Evolutionary conservation across 2,329 filamentous ascomycete genomes (phyloP), one percentile per base, ranked within the genome.

Genomic region (Diaporthe caulivora): DNA sequence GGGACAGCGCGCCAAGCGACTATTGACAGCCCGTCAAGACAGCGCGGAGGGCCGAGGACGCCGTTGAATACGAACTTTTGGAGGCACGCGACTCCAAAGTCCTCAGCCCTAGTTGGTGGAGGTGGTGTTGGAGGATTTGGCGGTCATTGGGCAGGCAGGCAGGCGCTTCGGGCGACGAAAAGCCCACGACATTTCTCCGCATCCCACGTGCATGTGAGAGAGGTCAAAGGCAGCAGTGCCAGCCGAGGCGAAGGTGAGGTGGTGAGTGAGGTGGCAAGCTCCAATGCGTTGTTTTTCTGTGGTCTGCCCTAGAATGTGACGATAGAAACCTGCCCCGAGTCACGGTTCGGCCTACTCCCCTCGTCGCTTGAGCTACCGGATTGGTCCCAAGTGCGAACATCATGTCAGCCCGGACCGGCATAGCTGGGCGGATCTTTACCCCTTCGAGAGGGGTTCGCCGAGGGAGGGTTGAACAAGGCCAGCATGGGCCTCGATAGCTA

Each of bases 71-170:
- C 62, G 62, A 65, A 37, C 60, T 24, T 37, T 11, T 10, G 47
- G 31, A 24, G 29, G 31, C 62, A 65, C 62, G 62, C 62, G 62
- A 65, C 62, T 65, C 62, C 62, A 65, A 65, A 37, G 7, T 65
- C 13, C 29, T 26, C 21, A 24, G 44, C 7, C 31, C 15, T n/a
- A 18, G 60, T 17, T 24, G 47, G 37, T 18, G 42, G n/a, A n/a
- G n/a, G 29, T 51, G 44, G 42, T 47, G 37, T 13, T 40, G 58
- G 42, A n/a, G 40, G 58, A 24, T 15, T 2, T 9, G 11, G 42
- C 44, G 49, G 49, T 13, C 24, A 53, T 15, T 26, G 49, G 13
- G 49, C 49, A 18, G 58, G 57, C 57, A 44, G 57, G 55, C 55
- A 18, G 21, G 34, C 37, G 34, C 37, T 26, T 26, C 15, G 34